Base-by-base conservation (phyloP, 1,284 basidiomycete species). In the Termitomyces sp. region DNA sequence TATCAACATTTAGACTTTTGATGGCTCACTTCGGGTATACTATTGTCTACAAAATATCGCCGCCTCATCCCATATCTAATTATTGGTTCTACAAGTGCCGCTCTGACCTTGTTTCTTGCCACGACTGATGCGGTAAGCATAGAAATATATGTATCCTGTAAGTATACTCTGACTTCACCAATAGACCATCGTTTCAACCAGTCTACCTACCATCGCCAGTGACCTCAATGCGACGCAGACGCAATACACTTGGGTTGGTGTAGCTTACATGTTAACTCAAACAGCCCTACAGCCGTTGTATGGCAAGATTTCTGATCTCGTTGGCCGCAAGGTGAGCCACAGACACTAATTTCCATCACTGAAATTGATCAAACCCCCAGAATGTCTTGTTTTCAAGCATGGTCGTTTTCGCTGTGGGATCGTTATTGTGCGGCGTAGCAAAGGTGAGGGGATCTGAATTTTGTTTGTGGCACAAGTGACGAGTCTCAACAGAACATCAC, bases 171-270 rank as follows among this genome's bases (percentile, higher is more conserved):
- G 38, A 39, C 57, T 24, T 5, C 45, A 14, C 45, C 44, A 50
- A 33, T 55, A 91, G 88, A 88, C 86, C 2, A 86, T 91, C 54
- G 84, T 91, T 37, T 91, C 89, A 26, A 91, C 89, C 16, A 82
- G 80, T 61, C 68, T 91, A 51, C 89, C 88, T 16, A 90, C 86
- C 9, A 90, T 91, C 56, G 74, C 82, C 16, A 79, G 74, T 55
- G 78, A 88, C 50, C 75, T 91, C 37, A 56, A 72, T 31, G 86
- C 85, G 16, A 78, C 83, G 40, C 76, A 81, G 54, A 76, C 72
- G 47, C 79, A 88, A 63, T 91, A 90, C 62, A 86, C 84, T n/a
- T 91, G 89, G 88, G 84, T 91, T 48, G 85, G 82, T 21, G 84
- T 89, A 37, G 77, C 86, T 18, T 91, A 91, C 62, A 79, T 91